These are phyloP conservation scores for Blastomyces silverae DNA, from an alignment of 2,329 filamentous ascomycete genomes.

Conservation along the genomic window DNA sequence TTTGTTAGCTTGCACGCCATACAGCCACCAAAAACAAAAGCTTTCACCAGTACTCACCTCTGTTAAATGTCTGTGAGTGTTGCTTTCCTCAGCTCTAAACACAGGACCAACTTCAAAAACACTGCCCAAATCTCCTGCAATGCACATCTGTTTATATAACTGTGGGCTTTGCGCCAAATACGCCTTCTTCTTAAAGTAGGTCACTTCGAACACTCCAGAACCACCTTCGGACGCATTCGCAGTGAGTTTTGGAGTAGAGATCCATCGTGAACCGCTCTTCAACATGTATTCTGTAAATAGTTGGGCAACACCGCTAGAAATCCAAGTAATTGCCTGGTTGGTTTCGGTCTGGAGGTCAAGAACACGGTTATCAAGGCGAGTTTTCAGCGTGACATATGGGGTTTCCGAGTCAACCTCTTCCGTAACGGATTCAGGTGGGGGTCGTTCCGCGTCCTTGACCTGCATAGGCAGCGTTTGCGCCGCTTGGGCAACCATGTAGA, in stretches of 20 bases:
- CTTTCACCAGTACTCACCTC: slow-evolving; percentile 40
- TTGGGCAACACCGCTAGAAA: slow-evolving; percentile 58
- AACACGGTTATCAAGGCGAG: slow-evolving; percentile 81
- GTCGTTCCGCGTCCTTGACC: slow-evolving; percentile 48
- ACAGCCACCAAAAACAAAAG: slow-evolving; percentile 21
- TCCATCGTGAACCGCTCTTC: slow-evolving; percentile 66
- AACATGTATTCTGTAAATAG: slow-evolving; percentile 76
- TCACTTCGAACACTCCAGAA: slow-evolving; percentile 80
- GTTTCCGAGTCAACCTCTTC: slow-evolving; percentile 48
- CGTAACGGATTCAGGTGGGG: slow-evolving; percentile 40
- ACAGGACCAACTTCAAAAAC: slow-evolving; percentile 61
- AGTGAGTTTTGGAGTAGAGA: slow-evolving; percentile 84
- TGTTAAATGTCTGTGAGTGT: slow-evolving; percentile 60
- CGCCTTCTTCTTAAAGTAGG: slow-evolving; percentile 80
- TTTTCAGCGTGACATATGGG: slow-evolving; percentile 73
- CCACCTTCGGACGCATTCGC: slow-evolving; percentile 89
- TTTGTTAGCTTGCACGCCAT: neutral
- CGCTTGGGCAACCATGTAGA: slow-evolving; percentile 66
- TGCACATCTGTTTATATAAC: slow-evolving; percentile 63
- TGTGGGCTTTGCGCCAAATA: slow-evolving; percentile 60
- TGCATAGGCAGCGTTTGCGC: slow-evolving; percentile 56
- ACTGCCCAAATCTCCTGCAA: slow-evolving; percentile 56
- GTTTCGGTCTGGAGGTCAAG: slow-evolving; percentile 89
- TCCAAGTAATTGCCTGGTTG: slow-evolving; percentile 77
- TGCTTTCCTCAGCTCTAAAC: slow-evolving; percentile 62